These are phyloP conservation scores for Psilocybe sp. DNA, from an alignment of 768 basidiomycete genomes.

Conservation along the genomic window DNA sequence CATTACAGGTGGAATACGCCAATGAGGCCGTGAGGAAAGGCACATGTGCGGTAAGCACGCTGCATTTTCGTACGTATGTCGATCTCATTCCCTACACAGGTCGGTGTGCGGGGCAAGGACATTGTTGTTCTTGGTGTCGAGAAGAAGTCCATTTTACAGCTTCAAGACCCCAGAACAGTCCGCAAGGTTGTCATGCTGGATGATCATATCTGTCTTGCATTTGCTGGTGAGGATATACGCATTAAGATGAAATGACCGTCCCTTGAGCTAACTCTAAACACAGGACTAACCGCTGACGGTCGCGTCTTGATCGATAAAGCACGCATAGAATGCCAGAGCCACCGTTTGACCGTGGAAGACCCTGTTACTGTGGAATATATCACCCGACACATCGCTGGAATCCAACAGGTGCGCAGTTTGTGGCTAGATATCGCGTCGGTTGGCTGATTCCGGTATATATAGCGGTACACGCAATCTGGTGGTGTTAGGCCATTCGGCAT, in stretches of 20 bases:
- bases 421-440: not conserved
- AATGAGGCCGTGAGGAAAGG: constrained; percentile 96
- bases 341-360: constrained; percentile 96
- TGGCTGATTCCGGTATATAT: not conserved
- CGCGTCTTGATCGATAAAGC: constrained; percentile 98
- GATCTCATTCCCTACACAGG: constrained; percentile 43
- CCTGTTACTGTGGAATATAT: constrained; percentile 99
- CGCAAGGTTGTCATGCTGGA: constrained; percentile 98
- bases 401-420: constrained; percentile 76
- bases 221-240: constrained; percentile 70
- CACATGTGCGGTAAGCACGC: constrained; percentile 80
- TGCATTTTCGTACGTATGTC: not conserved
- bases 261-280: constrained; percentile 5
- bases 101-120: constrained; percentile 92
- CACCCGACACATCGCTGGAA: constrained; percentile 96
- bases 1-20: constrained; percentile 91
- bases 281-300: constrained; percentile 96
- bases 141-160: constrained; percentile 96
- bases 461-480: constrained; percentile 98
- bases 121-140: constrained; percentile 97
- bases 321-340: constrained; percentile 95
- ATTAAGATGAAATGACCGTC: not conserved
- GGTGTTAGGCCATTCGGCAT: constrained; percentile 98
- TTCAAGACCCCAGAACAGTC: constrained; percentile 97
- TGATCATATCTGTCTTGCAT: constrained; percentile 95